Percentiles rank a stretch among this genome's conserved stretches.
These are phyloP conservation scores for Calocera cornea DNA, from an alignment of 768 basidiomycete species.

Conservation along the genomic window DNA sequence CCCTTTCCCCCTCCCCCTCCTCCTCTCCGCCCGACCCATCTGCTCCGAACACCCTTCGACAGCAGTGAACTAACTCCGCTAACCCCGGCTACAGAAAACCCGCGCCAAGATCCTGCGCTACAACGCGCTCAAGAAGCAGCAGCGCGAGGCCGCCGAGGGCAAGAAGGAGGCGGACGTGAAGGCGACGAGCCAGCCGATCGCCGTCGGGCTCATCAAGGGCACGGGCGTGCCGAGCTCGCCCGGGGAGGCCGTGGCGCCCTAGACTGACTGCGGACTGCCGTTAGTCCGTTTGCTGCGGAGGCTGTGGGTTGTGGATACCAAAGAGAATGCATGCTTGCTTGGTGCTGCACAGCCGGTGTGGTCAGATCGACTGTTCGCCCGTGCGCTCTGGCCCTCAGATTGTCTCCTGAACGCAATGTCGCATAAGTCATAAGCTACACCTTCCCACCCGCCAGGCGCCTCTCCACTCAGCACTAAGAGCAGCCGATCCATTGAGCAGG, in stretches of 20 bases:
- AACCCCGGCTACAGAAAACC: conserved; percentile 31
- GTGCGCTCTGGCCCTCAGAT: too few species aligned
- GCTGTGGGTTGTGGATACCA: too few species aligned
- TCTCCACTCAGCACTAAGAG: too few species aligned
- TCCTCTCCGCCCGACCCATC: background rate
- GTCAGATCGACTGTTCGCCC: too few species aligned
- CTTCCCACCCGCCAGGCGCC: too few species aligned
- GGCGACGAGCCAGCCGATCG: conserved; percentile 59
- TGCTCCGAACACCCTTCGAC: background rate
- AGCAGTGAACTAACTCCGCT: background rate
- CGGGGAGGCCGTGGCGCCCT: background rate
- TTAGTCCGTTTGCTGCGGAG: too few species aligned
- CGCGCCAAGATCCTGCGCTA: conserved; percentile 57
- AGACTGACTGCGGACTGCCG: too few species aligned
- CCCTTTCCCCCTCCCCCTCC: background rate
- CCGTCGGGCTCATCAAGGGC: conserved; percentile 62
- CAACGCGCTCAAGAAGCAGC: conserved; percentile 54
- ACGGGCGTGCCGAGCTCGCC: background rate
- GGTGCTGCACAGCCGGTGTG: too few species aligned
- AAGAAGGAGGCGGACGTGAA: conserved; percentile 57
- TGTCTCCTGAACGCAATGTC: too few species aligned
- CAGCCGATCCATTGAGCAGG: too few species aligned
- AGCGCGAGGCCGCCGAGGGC: conserved; percentile 51
- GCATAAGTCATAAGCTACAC: too few species aligned
- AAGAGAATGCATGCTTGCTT: too few species aligned